Percentiles rank a stretch among this genome's conserved stretches.
phyloP scores from a whole-genome alignment of 306 rosid species.

The Lotus japonicus region DNA sequence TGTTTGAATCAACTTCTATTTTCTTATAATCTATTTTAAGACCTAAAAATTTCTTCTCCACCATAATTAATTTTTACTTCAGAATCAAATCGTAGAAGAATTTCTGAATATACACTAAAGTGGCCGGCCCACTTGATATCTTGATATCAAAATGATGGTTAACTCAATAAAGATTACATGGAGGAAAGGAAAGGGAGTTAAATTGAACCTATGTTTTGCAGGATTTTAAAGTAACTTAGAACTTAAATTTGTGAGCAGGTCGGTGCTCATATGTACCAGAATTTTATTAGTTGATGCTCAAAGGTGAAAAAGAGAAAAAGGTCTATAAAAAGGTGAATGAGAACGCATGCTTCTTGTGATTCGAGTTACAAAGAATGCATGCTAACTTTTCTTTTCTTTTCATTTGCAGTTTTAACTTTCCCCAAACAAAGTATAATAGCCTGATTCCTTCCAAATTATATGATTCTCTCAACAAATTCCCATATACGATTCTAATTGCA shows the following conservation, averaged over 20 bases:
- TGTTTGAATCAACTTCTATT: no score
- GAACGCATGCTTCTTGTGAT: conserved; percentile 26
- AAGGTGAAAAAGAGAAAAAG: neutral
- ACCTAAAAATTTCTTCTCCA: no score
- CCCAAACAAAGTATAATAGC: conserved; percentile 2
- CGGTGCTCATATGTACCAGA: neutral
- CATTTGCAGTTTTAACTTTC: neutral
- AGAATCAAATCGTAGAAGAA: no score
- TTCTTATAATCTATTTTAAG: no score
- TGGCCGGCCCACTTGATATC: no score
- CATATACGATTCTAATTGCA: neutral
- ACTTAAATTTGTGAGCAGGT: neutral
- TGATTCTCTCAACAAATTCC: conserved; percentile 7
- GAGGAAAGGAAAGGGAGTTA: neutral
- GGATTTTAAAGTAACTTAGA: neutral
- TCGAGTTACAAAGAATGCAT: conserved; percentile 18
- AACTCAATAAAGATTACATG: neutral
- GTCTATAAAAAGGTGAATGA: conserved; percentile 16
- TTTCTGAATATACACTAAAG: no score
- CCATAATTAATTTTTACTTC: no score
- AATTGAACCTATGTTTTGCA: neutral
- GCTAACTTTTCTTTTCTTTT: conserved; percentile 24
- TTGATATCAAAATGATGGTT: no score
- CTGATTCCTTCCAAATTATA: conserved; percentile 4
- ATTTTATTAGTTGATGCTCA: neutral